These are phyloP conservation scores for Davidsoniella eucalypti DNA, from an alignment of 2,329 filamentous ascomycete genomes.

Conservation along the genomic window DNA sequence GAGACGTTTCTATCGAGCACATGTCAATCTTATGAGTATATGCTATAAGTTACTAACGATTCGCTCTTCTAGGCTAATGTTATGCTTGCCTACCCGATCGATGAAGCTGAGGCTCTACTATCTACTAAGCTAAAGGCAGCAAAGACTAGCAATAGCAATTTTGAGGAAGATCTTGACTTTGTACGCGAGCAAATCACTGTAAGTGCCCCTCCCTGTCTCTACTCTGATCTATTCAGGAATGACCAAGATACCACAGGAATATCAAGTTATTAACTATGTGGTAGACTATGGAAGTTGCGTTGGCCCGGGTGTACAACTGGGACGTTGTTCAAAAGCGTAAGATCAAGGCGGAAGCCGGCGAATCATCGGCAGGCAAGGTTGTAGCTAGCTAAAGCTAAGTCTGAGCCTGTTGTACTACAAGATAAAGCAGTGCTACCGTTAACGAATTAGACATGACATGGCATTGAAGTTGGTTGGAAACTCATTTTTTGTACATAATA, in stretches of 20 bases:
- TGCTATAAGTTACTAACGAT: background rate
- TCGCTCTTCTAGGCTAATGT: constrained; percentile 61
- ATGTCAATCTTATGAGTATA: too few species aligned
- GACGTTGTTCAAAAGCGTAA: constrained; percentile 92
- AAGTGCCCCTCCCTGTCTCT: constrained; percentile 19
- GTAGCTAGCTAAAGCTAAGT: constrained; percentile 13
- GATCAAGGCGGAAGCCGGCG: constrained; percentile 54
- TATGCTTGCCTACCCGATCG: constrained; percentile 87
- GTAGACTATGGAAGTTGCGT: constrained; percentile 93
- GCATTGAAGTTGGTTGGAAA: too few species aligned
- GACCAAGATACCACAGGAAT: background rate
- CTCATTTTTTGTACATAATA: too few species aligned
- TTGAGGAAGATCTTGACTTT: constrained; percentile 93
- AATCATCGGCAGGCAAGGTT: constrained; percentile 24
- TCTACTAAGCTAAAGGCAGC: constrained; percentile 63
- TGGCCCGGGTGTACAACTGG: constrained; percentile 98
- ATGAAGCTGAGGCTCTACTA: constrained; percentile 69
- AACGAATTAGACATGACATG: too few species aligned
- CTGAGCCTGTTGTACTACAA: too few species aligned
- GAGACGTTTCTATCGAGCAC: too few species aligned
- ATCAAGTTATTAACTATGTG: constrained; percentile 5
- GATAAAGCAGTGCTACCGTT: too few species aligned
- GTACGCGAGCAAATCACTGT: constrained; percentile 92
- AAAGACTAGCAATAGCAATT: constrained; percentile 65
- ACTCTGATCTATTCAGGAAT: too few species aligned